Percentiles rank a stretch among this genome's conserved stretches.
These are phyloP conservation scores for Fusarium oxysporum DNA, from an alignment of 2,329 filamentous ascomycete genomes.

Conservation along the genomic window DNA sequence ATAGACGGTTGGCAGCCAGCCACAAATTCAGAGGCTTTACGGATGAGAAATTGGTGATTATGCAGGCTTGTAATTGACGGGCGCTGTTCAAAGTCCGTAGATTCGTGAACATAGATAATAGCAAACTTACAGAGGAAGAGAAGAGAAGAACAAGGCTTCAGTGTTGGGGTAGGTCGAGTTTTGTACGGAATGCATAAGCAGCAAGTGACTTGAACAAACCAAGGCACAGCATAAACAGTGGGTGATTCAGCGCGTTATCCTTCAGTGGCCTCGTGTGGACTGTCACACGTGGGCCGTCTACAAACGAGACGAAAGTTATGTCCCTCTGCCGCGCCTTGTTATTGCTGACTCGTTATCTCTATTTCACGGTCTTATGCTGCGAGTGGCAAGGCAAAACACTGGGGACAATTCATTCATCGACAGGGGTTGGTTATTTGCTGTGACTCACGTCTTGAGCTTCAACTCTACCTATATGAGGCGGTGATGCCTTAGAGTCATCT, in stretches of 20 bases:
- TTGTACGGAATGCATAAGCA: constrained; percentile 19
- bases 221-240: constrained; percentile 22
- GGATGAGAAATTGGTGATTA: not conserved
- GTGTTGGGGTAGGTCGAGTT: constrained; percentile 12
- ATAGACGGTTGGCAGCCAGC: not conserved
- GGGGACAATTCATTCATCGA: constrained; percentile 8
- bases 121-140: constrained; percentile 2
- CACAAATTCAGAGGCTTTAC: constrained; percentile 2
- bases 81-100: not conserved
- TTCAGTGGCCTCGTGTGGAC: constrained; percentile 28
- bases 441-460: constrained; percentile 32
- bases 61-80: not conserved
- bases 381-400: constrained; percentile 37
- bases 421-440: constrained; percentile 24
- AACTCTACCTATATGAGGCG: constrained; percentile 8
- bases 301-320: not conserved
- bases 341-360: constrained; percentile 13
- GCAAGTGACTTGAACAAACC: constrained; percentile 26
- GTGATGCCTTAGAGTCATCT: constrained; percentile 19
- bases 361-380: constrained; percentile 23
- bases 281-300: constrained; percentile 31
- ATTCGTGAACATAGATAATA: not conserved
- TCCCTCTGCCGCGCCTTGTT: constrained; percentile 19
- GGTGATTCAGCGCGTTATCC: constrained; percentile 14
- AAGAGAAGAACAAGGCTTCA: constrained; percentile 3